phyloP scores from a whole-genome alignment of 257 asterid genomes.

The Forsythia viridissima region DNA sequence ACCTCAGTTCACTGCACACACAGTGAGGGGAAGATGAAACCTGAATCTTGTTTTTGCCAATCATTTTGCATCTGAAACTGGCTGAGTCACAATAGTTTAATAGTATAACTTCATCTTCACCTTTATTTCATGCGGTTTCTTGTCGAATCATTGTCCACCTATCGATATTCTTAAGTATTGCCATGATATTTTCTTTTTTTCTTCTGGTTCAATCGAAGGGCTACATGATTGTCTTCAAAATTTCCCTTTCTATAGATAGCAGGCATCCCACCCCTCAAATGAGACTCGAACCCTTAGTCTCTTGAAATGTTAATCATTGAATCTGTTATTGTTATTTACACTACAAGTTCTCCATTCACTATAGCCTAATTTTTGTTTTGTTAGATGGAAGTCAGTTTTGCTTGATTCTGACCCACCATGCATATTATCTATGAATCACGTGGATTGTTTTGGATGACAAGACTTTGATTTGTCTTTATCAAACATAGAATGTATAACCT shows the following conservation, averaged over 20 bases:
- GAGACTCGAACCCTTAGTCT: not conserved
- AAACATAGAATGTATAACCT: not conserved
- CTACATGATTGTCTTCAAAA: not conserved
- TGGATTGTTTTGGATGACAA: constrained; percentile 5
- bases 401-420: not conserved
- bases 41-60: constrained; percentile 9
- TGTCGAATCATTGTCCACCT: not conserved
- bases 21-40: constrained; percentile 12
- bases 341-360: not conserved
- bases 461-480: not conserved
- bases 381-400: not conserved
- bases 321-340: too few species aligned
- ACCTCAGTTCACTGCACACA: not conserved
- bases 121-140: constrained; percentile 2
- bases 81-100: constrained; percentile 10
- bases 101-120: constrained; percentile 11
- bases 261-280: not conserved
- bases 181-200: not conserved
- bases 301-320: not conserved
- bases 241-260: not conserved
- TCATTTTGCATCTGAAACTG: not conserved
- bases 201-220: not conserved
- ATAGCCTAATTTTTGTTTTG: not conserved
- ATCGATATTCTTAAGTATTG: too few species aligned
- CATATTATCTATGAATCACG: not conserved